Evolutionary conservation across 352 stramenopile species (phyloP).

Genomic region (Stramenopiles sp.): DNA sequence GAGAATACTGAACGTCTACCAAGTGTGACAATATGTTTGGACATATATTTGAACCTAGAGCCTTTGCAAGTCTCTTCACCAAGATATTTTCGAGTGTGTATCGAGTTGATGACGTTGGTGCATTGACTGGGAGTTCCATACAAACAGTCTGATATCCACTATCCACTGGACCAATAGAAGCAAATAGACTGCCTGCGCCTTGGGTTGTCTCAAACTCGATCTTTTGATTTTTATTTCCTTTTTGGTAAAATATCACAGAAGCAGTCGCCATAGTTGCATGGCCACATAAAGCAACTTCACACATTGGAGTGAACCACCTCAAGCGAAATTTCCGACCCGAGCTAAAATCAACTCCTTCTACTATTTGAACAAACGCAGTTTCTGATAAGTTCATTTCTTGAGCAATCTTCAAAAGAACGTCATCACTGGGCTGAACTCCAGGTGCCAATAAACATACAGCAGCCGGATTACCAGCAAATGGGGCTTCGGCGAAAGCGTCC

Average conservation of each 20-base stretch:
- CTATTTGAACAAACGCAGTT: conserved; percentile 15
- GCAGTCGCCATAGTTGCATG: conserved; percentile 2
- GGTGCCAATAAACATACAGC: background rate
- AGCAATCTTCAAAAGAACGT: conserved; percentile 1
- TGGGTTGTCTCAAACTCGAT: background rate
- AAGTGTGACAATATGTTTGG: no score
- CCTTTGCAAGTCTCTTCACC: conserved; percentile 1
- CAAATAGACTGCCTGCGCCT: background rate
- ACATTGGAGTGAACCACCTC: conserved; percentile 2
- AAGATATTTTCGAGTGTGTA: conserved; percentile 1
- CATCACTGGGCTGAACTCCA: conserved; percentile 1
- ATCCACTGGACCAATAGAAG: conserved; percentile 1
- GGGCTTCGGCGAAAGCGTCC: background rate
- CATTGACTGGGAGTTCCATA: background rate
- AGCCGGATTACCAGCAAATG: conserved; percentile 2
- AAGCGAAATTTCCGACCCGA: conserved; percentile 6
- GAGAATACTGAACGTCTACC: conserved; percentile 5
- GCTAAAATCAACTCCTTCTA: no score
- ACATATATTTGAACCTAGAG: background rate
- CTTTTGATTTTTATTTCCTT: background rate
- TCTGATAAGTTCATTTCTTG: conserved; percentile 8
- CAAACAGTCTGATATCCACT: background rate
- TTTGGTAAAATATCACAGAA: conserved; percentile 17
- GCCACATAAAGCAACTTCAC: conserved; percentile 3
- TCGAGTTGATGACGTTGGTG: conserved; percentile 1